These are phyloP conservation scores for Phialemoniopsis sp. DNA, from an alignment of 2,329 filamentous ascomycete genomes.

Conservation along the genomic window DNA sequence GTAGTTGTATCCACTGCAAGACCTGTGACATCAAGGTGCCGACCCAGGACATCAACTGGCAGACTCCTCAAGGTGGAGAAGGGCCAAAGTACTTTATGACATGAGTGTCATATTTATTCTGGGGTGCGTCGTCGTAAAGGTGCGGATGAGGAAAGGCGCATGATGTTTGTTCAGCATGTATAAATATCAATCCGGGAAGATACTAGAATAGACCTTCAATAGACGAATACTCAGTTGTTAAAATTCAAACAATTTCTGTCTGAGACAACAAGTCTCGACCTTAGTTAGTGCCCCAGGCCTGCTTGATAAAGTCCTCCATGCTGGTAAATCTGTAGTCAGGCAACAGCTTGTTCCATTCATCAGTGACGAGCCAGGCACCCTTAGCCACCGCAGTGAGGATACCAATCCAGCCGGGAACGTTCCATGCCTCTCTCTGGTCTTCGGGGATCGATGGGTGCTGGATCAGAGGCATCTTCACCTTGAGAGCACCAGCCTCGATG, in stretches of 20 bases:
- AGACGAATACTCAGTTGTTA: no score
- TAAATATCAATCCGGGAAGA: no score
- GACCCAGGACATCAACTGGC: conserved; percentile 95
- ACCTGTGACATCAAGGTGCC: conserved; percentile 99
- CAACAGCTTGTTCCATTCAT: conserved; percentile 28
- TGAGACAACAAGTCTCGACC: no score
- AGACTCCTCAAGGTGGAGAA: conserved; percentile 88
- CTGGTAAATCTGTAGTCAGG: conserved; percentile 25
- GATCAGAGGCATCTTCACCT: no score
- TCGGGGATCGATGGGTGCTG: conserved; percentile 16
- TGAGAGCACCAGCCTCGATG: no score
- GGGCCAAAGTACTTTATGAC: conserved; percentile 70
- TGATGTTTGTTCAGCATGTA: no score
- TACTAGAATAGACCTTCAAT: no score
- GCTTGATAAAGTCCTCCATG: conserved; percentile 20
- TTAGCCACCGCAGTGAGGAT: conserved; percentile 15
- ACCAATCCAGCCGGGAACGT: conserved; percentile 10
- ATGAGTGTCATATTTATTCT: conserved; percentile 22
- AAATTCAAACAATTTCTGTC: no score
- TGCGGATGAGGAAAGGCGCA: no score
- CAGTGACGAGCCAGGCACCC: conserved; percentile 18
- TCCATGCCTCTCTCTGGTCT: conserved; percentile 17
- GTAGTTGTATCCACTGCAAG: conserved; percentile 97
- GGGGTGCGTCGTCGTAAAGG: no score
- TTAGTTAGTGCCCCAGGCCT: conserved; percentile 12